A percentile compares a stretch with the other conserved stretches of the same genome.
Conservation (phyloP, 208 protist genomes). For the Naegleria lovaniensis region DNA sequence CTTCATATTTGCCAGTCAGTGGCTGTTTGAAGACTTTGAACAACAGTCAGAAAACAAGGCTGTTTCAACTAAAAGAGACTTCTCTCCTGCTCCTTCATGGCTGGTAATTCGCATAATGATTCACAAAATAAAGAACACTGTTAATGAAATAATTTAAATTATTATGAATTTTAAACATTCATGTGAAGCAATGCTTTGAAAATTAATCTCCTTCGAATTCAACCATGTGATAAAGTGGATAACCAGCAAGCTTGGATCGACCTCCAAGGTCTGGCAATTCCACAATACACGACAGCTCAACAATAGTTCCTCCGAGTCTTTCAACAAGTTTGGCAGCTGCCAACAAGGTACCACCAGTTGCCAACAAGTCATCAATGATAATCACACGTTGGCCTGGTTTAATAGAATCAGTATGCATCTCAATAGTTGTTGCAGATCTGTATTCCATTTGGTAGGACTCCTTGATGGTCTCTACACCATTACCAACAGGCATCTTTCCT, state of each 20-base stretch:
- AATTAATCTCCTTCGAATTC: conserved; percentile 20
- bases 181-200: no score
- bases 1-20: no score
- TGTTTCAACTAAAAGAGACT: no score
- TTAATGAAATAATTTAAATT: no score
- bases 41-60: no score
- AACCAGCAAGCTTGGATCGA: not conserved
- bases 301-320: not conserved
- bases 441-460: conserved; percentile 26
- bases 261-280: not conserved
- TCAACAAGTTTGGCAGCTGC: not conserved
- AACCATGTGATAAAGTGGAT: not conserved
- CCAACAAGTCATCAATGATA: conserved; percentile 33
- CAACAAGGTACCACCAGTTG: conserved; percentile 4
- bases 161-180: no score
- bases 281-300: not conserved
- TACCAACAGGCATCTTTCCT: conserved; percentile 10
- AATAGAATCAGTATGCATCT: conserved; percentile 22
- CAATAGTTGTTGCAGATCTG: not conserved
- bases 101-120: no score
- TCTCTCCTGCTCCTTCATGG: no score
- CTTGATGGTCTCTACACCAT: not conserved
- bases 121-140: no score
- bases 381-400: not conserved
- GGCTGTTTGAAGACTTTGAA: no score